Conservation (phyloP, 306 rosid genomes). For the Sophora flavescens region DNA sequence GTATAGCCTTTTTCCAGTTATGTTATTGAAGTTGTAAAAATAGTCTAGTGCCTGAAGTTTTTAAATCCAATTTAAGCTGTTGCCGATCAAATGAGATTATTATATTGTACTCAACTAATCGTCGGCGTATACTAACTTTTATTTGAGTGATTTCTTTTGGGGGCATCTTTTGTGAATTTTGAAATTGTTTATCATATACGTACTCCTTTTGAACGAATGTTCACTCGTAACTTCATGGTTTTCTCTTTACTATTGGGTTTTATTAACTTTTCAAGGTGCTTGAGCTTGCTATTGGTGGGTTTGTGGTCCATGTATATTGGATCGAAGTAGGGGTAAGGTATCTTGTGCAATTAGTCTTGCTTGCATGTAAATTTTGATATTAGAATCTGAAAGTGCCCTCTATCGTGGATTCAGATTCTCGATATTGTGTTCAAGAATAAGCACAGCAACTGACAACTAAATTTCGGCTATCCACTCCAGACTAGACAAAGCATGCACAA, state of each 20-base stretch:
- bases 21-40: not conserved
- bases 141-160: not conserved
- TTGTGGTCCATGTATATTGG: conserved; percentile 45
- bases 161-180: not conserved
- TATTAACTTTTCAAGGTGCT: conserved; percentile 29
- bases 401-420: conserved; percentile 29
- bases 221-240: conserved; percentile 14
- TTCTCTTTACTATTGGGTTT: conserved; percentile 21
- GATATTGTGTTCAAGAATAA: conserved; percentile 1
- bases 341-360: conserved; percentile 35
- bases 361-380: conserved; percentile 34
- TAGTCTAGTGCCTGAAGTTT: not conserved
- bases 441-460: not conserved
- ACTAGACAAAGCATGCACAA: conserved; percentile 10
- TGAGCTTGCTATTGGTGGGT: conserved; percentile 25
- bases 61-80: not conserved
- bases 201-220: not conserved
- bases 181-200: not conserved
- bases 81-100: conserved; percentile 3
- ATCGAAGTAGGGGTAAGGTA: conserved; percentile 45
- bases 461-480: not conserved
- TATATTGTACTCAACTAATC: not conserved
- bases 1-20: not conserved
- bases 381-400: conserved; percentile 35
- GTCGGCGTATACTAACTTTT: not conserved